These are phyloP conservation scores for Colletotrichum euphorbiae DNA, from an alignment of 2,329 filamentous ascomycete species.

Conservation along the genomic window DNA sequence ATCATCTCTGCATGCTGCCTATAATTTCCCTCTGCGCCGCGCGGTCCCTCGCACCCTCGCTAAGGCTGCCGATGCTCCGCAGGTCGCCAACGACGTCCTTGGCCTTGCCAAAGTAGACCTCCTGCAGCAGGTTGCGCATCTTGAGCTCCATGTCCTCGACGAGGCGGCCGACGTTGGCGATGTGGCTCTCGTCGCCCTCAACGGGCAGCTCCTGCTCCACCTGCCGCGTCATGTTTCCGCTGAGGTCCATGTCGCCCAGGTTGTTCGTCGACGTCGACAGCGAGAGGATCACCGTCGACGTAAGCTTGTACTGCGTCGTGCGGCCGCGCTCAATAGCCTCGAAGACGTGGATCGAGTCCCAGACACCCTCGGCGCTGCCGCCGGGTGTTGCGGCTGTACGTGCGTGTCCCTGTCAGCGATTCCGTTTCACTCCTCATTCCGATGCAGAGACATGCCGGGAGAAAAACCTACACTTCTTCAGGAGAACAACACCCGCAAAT, in stretches of 20 bases:
- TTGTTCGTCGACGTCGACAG: slow-evolving; percentile 71
- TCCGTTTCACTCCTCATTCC: not conserved
- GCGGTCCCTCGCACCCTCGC: slow-evolving; percentile 84
- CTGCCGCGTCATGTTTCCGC: slow-evolving; percentile 98
- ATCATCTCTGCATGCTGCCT: slow-evolving; percentile 65
- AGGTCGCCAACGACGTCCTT: slow-evolving; percentile 98
- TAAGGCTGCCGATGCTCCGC: slow-evolving; percentile 85
- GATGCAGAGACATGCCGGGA: not conserved
- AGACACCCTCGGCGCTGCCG: slow-evolving; percentile 79
- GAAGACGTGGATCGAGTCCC: slow-evolving; percentile 99
- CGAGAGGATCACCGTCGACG: slow-evolving; percentile 93
- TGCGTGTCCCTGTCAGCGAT: not conserved
- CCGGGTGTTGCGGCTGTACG: slow-evolving; percentile 72
- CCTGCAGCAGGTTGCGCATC: slow-evolving; percentile 97
- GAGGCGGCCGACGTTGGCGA: slow-evolving; percentile 91
- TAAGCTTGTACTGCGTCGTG: slow-evolving; percentile 96
- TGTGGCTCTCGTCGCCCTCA: slow-evolving; percentile 91
- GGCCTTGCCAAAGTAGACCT: slow-evolving; percentile 99
- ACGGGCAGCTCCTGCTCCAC: slow-evolving; percentile 92
- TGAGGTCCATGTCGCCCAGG: slow-evolving; percentile 89
- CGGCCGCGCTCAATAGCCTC: slow-evolving; percentile 94
- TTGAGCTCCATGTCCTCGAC: slow-evolving; percentile 99
- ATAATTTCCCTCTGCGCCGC: slow-evolving; percentile 93
- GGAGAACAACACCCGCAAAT: slow-evolving; percentile 92
- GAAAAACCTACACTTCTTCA: slow-evolving; percentile 84